phyloP scores from a whole-genome alignment of 2,329 filamentous ascomycete genomes.

The Clarireedia monteithiana region DNA sequence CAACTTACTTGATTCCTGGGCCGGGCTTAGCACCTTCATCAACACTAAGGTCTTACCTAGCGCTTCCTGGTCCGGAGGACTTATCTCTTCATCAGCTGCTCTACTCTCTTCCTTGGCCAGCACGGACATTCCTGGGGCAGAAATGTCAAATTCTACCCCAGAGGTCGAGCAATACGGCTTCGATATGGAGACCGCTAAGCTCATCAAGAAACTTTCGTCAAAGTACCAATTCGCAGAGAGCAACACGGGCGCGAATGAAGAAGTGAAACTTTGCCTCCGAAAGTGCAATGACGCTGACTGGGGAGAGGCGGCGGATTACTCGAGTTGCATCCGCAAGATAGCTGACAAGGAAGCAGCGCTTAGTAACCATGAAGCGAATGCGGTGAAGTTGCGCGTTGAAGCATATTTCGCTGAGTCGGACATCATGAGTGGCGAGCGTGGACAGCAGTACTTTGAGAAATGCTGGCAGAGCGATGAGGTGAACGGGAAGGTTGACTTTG shows the following conservation, averaged over 20 bases:
- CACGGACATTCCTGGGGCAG: constrained; percentile 3
- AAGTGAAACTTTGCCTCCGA: constrained; percentile 25
- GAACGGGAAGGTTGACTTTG: constrained; percentile 29
- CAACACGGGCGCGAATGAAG: constrained; percentile 24
- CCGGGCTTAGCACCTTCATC: constrained; percentile 28
- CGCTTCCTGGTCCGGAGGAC: constrained; percentile 12
- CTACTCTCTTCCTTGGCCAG: constrained; percentile 8
- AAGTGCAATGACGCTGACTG: constrained; percentile 12
- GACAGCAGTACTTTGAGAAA: constrained; percentile 35
- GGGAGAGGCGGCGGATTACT: constrained; percentile 19
- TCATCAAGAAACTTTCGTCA: constrained; percentile 11
- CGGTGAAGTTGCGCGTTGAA: constrained; percentile 14
- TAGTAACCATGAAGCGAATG: constrained; percentile 4
- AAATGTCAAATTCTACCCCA: neutral
- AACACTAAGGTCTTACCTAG: constrained; percentile 26
- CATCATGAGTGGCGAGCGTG: constrained; percentile 35
- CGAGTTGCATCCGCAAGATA: constrained; percentile 13
- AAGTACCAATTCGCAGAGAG: constrained; percentile 22
- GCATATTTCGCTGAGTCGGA: constrained; percentile 32
- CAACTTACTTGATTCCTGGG: constrained; percentile 27
- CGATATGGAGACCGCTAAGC: constrained; percentile 8
- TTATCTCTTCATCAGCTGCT: constrained; percentile 3
- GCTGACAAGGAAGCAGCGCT: constrained; percentile 14
- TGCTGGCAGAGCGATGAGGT: constrained; percentile 32
- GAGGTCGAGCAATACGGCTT: constrained; percentile 15